Conservation (phyloP, 2,329 filamentous ascomycete species). For the Cladosporium sp. region DNA sequence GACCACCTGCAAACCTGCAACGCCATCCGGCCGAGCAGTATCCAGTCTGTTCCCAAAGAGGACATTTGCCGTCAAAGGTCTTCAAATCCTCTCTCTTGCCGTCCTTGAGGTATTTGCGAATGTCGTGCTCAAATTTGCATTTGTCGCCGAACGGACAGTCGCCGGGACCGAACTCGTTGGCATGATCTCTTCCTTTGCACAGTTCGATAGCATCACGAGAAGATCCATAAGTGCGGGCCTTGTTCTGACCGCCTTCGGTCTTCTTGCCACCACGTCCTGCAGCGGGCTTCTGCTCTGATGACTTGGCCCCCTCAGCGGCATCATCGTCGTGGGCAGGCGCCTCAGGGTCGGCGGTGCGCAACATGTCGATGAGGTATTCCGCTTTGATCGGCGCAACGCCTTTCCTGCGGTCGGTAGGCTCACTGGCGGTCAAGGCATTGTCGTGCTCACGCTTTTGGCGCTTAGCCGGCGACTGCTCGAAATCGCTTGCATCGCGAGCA, state of each 20-base stretch:
- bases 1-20: conserved; percentile 83
- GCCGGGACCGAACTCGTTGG: conserved; percentile 73
- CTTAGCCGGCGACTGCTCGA: conserved; percentile 34
- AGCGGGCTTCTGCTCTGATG: conserved; percentile 24
- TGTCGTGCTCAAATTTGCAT: conserved; percentile 78
- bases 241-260: conserved; percentile 74
- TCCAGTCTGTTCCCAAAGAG: conserved; percentile 72
- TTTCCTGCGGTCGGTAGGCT: conserved; percentile 36
- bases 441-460: conserved; percentile 35
- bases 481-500: conserved; percentile 20
- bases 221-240: conserved; percentile 71
- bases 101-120: conserved; percentile 78
- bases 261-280: conserved; percentile 36
- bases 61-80: conserved; percentile 74
- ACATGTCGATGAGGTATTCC: conserved; percentile 52
- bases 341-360: conserved; percentile 13
- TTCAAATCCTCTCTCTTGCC: conserved; percentile 76
- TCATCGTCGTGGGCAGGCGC: conserved; percentile 31
- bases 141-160: conserved; percentile 73
- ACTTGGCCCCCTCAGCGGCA: conserved; percentile 40
- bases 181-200: conserved; percentile 68
- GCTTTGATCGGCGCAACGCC: conserved; percentile 68
- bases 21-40: conserved; percentile 85
- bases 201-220: conserved; percentile 74
- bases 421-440: conserved; percentile 20